These are phyloP conservation scores for Pyricularia pennisetigena DNA, from an alignment of 2,329 filamentous ascomycete species.

Conservation along the genomic window DNA sequence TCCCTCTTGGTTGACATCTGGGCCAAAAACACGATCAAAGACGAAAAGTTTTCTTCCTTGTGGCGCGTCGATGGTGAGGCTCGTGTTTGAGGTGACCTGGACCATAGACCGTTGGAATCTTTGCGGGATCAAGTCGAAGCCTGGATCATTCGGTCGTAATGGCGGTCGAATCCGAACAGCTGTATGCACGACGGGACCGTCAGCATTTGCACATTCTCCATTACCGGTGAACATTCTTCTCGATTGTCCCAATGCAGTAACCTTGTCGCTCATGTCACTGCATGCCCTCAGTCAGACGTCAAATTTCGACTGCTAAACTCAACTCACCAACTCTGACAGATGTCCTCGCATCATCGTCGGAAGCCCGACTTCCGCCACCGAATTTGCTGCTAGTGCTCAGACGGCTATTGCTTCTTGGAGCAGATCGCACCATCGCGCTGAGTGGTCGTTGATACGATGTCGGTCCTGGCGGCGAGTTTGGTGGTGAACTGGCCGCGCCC, in stretches of 20 bases:
- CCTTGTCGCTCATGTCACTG: not conserved
- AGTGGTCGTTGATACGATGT: slow-evolving; percentile 55
- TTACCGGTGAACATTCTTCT: not conserved
- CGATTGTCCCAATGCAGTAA: not conserved
- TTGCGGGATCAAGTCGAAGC: slow-evolving; percentile 90
- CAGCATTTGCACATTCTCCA: not conserved
- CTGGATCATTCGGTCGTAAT: slow-evolving; percentile 73
- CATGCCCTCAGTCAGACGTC: not conserved
- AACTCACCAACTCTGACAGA: slow-evolving; percentile 92
- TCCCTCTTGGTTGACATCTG: slow-evolving; percentile 76
- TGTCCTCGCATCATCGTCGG: slow-evolving; percentile 82
- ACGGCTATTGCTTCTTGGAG: slow-evolving; percentile 68
- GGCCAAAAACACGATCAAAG: slow-evolving; percentile 88
- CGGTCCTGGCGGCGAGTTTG: slow-evolving; percentile 46
- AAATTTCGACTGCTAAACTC: slow-evolving; percentile 31
- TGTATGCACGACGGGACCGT: slow-evolving; percentile 25
- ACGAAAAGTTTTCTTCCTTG: slow-evolving; percentile 93
- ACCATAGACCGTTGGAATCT: slow-evolving; percentile 90
- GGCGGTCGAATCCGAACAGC: slow-evolving; percentile 89
- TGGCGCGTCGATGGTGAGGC: slow-evolving; percentile 77
- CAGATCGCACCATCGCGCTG: slow-evolving; percentile 70
- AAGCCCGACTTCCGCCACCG: slow-evolving; percentile 68
- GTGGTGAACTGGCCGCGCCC: slow-evolving; percentile 60
- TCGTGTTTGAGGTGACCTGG: slow-evolving; percentile 78
- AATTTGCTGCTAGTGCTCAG: slow-evolving; percentile 75